Conservation (phyloP, 768 basidiomycete genomes). For the Calocybe indica region DNA sequence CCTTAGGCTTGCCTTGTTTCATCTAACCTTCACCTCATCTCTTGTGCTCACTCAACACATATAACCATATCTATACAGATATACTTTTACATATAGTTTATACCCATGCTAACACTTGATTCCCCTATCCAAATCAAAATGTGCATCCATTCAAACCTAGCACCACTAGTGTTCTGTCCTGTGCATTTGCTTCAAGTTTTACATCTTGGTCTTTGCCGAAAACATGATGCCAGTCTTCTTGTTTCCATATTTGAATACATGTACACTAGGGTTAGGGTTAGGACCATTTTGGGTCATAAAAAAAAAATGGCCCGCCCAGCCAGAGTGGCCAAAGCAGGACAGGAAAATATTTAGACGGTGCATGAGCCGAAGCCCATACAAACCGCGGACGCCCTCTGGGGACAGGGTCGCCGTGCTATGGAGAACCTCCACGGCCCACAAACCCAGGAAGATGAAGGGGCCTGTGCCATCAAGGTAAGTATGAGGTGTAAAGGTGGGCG, state of each 20-base stretch:
- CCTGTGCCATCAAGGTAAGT: slow-evolving; percentile 64
- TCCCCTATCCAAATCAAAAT: neutral
- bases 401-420: slow-evolving; percentile 75
- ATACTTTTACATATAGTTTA: neutral
- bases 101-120: slow-evolving; percentile 1
- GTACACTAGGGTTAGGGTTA: slow-evolving; percentile 8
- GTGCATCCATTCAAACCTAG: no score
- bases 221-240: no score
- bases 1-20: no score
- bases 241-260: neutral
- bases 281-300: neutral
- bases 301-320: slow-evolving; percentile 42
- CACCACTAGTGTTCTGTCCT: no score
- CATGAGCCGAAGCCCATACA: slow-evolving; percentile 72
- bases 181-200: no score
- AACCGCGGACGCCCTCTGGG: slow-evolving; percentile 45
- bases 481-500: slow-evolving; percentile 24
- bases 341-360: slow-evolving; percentile 79
- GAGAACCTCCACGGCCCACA: slow-evolving; percentile 50
- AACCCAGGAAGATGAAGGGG: slow-evolving; percentile 48
- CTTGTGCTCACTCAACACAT: no score
- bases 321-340: slow-evolving; percentile 65
- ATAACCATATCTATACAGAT: no score
- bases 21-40: no score
- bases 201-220: no score